Evolutionary conservation across 2,329 filamentous ascomycete species (phyloP), one percentile per base, ranked within the genome.

Genomic region (Drechslera avenae): DNA sequence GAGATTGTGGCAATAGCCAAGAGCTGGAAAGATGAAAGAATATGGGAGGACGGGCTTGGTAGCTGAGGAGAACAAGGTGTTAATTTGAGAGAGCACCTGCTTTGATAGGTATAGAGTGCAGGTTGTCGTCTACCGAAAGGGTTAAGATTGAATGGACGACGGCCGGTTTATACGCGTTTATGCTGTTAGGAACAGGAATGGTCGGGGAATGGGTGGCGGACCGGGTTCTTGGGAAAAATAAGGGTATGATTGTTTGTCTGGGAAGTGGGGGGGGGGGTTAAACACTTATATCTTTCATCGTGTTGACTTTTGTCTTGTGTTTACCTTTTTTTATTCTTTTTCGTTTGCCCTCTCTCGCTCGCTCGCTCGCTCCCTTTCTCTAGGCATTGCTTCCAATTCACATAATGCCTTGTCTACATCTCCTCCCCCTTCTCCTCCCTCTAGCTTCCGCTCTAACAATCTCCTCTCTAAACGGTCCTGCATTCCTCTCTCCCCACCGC

Each of bases 401-500:
- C 5, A 23, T 2, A 23, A 23, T 23, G 21, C 21, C 21, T 4
- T 23, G 6, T 8, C 21, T 23, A 2, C 6, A 12, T 10, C 39
- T 64, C 42, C 40, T 63, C 14, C 56, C 59, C 32, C 37, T 64
- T 61, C 17, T 58, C 54, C 9, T 57, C 23, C 58, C 54, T 23
- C 42, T 56, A 13, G 56, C 57, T 2, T 57, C 54, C 13, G 63
- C 63, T 6, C 54, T 62, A 4, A 68, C 69, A n/a, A 59, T 66
- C 37, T 60, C 86, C 62, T 87, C 89, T 30, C 88, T 89, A 78
- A 89, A 88, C 60, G 86, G 86, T 58, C 79, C 84, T 63, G 78
- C 72, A 17, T 89, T 83, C 71, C 69, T 88, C 39, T 89, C 87
- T 13, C 80, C 85, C 0, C 82, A 83, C 67, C 76, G 76, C 7